Conservation (phyloP, 345 rosid genomes). For the Gossypium anomalum region DNA sequence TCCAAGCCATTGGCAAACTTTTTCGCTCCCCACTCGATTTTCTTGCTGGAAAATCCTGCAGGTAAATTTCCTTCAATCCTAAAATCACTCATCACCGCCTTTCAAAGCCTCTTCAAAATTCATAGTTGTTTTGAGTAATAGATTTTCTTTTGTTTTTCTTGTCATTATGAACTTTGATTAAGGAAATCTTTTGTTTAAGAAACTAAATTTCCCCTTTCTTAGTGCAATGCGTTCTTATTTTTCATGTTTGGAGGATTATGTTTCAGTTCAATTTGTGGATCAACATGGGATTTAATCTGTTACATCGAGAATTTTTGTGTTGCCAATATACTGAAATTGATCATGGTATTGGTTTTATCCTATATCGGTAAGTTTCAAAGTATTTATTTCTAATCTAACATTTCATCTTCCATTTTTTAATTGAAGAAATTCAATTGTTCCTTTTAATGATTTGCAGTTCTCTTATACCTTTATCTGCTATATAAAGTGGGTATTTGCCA, state of each 20-base stretch:
- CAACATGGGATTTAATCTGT: slow-evolving; percentile 56
- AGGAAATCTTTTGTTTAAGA: background rate
- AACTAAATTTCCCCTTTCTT: background rate
- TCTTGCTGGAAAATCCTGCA: slow-evolving; percentile 55
- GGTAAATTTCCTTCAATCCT: slow-evolving; percentile 26
- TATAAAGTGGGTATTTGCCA: slow-evolving; percentile 43
- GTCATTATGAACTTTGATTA: background rate
- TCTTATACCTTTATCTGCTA: slow-evolving; percentile 42
- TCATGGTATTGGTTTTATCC: slow-evolving; percentile 24
- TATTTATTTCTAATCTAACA: background rate
- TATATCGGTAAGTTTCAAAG: slow-evolving; percentile 27
- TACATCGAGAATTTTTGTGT: slow-evolving; percentile 51
- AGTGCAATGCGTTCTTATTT: background rate
- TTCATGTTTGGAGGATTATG: background rate
- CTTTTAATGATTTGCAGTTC: slow-evolving; percentile 25
- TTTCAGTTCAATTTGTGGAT: slow-evolving; percentile 38
- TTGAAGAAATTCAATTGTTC: background rate
- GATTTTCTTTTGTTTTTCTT: no score
- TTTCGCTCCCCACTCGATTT: slow-evolving; percentile 49
- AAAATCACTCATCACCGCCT: background rate
- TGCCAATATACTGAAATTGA: slow-evolving; percentile 45
- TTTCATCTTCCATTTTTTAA: background rate
- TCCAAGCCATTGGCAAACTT: slow-evolving; percentile 30
- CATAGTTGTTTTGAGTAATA: background rate
- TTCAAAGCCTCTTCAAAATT: background rate